Percentiles rank a stretch among this genome's conserved stretches.
Conservation (phyloP, 2,329 filamentous ascomycete genomes). For the Neopestalotiopsis clavispora region DNA sequence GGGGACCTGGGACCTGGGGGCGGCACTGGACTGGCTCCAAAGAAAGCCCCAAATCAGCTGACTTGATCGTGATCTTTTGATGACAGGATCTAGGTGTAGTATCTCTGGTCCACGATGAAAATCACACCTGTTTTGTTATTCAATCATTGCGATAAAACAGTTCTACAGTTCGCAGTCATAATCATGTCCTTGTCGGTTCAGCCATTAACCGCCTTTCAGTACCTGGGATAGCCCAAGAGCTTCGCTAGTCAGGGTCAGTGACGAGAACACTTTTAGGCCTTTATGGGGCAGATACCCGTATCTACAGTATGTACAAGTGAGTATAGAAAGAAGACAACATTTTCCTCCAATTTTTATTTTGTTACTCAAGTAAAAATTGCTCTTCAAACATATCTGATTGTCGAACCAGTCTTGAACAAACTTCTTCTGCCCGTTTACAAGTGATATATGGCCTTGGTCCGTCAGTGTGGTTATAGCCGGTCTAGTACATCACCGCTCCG, state of each 20-base stretch:
- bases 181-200: neutral
- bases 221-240: neutral
- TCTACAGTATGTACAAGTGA: no score
- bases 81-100: neutral
- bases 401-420: neutral
- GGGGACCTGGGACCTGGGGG: neutral
- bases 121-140: neutral
- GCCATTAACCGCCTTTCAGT: neutral
- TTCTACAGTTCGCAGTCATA: neutral
- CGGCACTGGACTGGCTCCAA: neutral
- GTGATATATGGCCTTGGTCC: no score
- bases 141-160: neutral
- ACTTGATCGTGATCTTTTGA: neutral
- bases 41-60: neutral
- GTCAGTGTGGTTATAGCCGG: no score
- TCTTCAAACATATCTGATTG: no score
- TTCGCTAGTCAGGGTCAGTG: neutral
- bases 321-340: no score
- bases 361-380: no score
- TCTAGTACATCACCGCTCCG: no score
- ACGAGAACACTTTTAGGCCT: neutral
- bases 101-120: neutral
- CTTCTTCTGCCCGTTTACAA: no score
- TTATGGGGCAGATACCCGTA: neutral
- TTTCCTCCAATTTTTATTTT: no score